Conservation (phyloP, 371 early-diverging fungal genomes). For the Mucor mucedo region DNA sequence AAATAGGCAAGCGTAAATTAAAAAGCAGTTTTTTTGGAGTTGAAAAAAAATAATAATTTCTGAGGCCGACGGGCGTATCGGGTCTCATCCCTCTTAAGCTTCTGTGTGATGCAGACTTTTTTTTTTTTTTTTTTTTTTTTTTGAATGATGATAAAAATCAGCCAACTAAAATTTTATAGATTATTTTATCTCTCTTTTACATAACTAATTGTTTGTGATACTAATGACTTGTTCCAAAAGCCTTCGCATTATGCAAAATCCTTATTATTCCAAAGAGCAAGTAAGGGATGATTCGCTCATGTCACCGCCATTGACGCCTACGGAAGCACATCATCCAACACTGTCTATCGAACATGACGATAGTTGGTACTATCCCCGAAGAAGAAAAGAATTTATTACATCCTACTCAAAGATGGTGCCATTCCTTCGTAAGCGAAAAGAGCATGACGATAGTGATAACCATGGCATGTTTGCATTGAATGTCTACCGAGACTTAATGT, state of each 20-base stretch:
- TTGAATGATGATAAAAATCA: slow-evolving; percentile 15
- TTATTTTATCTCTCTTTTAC: slow-evolving; percentile 9
- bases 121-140: neutral
- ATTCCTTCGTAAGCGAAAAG: slow-evolving; percentile 6
- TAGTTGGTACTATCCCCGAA: slow-evolving; percentile 11
- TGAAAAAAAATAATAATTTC: slow-evolving; percentile 14
- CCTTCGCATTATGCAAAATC: slow-evolving; percentile 24
- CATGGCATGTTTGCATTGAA: slow-evolving; percentile 30
- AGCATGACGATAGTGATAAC: slow-evolving; percentile 2
- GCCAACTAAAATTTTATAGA: slow-evolving; percentile 9
- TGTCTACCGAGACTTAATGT: slow-evolving; percentile 27
- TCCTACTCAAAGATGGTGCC: slow-evolving; percentile 30
- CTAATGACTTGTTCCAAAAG: slow-evolving; percentile 14
- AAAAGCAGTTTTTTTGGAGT: slow-evolving; percentile 7
- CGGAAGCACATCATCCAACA: slow-evolving; percentile 18
- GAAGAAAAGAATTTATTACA: slow-evolving; percentile 26
- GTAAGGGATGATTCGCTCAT: slow-evolving; percentile 22
- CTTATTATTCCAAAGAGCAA: slow-evolving; percentile 9
- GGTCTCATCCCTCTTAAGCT: slow-evolving; percentile 24
- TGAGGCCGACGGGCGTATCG: slow-evolving; percentile 34
- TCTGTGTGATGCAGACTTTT: slow-evolving; percentile 24
- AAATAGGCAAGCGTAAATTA: neutral
- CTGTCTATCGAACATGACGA: neutral
- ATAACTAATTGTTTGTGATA: neutral
- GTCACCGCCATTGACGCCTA: slow-evolving; percentile 42